Base-by-base conservation (phyloP, 1,284 basidiomycete species). In the Mycena sp. region DNA sequence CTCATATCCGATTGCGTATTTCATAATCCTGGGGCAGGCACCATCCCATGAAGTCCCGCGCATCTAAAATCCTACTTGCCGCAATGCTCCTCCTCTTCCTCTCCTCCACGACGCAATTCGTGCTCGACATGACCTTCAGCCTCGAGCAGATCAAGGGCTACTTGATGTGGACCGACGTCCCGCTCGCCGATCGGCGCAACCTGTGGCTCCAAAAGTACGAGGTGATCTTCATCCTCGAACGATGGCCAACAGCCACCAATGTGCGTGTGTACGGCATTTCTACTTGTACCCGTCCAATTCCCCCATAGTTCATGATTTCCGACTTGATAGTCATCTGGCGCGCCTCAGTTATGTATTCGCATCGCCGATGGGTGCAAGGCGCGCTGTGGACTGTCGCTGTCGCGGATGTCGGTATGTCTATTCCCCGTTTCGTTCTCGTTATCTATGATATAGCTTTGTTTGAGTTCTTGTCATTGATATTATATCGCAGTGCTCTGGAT, bases 311-410 rank as follows among this genome's bases (percentile, higher is more conserved):
- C 50, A 61, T 55, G 38, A 35, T 61, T 21, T 55, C 58, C 10
- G 58, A 61, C 32, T 16, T 55, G 5, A 61, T 61, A n/a, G 58
- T 61, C 12, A 21, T 55, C 11, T 61, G 58, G 58, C 58, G 58
- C 16, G 58, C 58, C 28, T 44, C 19, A 28, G 50, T 35, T 30
- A 5, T 32, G 21, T 21, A 29, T 19, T 14, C 1, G 26, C 19
- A 10, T 17, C 17, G 25, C 9, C 23, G 32, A 21, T 40, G n/a
- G n/a, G 23, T 61, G 19, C 23, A 40, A 46, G 58, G 17, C 6
- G 32, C 50, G 21, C 38, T 61, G 12, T 41, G 17, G 3, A 29
- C 19, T 1, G 17, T 61, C 16, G 49, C 28, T 10, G 25, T 46
- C 16, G 41, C 51, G 11, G 58, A 61, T 26, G 21, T 54, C 29